These are phyloP conservation scores for Penicillium verrucosum DNA, from an alignment of 2,329 filamentous ascomycete genomes.

Conservation along the genomic window DNA sequence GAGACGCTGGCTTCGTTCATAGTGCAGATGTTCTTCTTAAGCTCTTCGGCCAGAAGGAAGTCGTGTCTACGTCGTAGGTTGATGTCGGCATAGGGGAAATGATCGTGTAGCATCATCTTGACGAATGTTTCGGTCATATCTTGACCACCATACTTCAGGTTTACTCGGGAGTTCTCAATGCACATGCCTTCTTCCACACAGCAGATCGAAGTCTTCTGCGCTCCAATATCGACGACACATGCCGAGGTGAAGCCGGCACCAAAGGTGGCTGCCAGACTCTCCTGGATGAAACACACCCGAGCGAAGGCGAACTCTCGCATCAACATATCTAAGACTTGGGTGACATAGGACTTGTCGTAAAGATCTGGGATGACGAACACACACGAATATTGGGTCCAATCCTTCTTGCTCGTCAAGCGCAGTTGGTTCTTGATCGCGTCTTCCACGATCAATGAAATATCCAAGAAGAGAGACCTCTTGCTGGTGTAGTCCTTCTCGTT, in stretches of 20 bases:
- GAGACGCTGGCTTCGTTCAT: conserved; percentile 87
- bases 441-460: conserved; percentile 83
- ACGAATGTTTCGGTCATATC: conserved; percentile 94
- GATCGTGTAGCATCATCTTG: conserved; percentile 96
- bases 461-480: conserved; percentile 76
- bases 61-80: conserved; percentile 88
- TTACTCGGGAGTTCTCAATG: conserved; percentile 89
- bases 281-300: conserved; percentile 89
- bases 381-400: conserved; percentile 88
- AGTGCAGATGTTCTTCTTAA: conserved; percentile 90
- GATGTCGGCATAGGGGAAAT: conserved; percentile 93
- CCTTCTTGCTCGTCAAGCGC: conserved; percentile 69
- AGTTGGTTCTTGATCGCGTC: conserved; percentile 83
- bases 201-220: conserved; percentile 94
- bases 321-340: conserved; percentile 76
- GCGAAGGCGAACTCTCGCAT: conserved; percentile 88
- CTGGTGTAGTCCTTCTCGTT: conserved; percentile 86
- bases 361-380: conserved; percentile 97
- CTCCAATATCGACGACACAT: conserved; percentile 93
- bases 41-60: conserved; percentile 87
- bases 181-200: conserved; percentile 96
- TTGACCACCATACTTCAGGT: conserved; percentile 87
- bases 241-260: conserved; percentile 91
- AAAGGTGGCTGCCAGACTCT: conserved; percentile 91
- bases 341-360: conserved; percentile 91